Base-by-base conservation (phyloP, 176 grass and related monocot species). In the Elaeis guineensis region DNA sequence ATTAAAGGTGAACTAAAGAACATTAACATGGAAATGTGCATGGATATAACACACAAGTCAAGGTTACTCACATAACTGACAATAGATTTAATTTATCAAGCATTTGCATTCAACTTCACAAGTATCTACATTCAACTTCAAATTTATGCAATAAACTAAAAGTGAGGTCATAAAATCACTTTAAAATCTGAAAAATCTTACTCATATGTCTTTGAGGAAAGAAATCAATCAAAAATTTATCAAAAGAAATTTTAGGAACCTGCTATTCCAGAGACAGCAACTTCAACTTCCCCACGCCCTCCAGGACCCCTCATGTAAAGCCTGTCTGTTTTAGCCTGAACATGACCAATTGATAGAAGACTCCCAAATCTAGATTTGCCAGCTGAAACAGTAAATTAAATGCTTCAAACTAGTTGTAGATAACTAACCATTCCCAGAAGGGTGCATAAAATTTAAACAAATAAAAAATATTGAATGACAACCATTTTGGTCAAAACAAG, bases 261-360 rank as follows among this genome's bases (percentile, higher is more conserved):
- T 85, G 79, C 78, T 62, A 97, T 78, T 63, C 93, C 73, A 39
- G 87, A 97, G 76, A 97, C 87, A 80, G 81, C 87, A 57, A 97
- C 93, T 90, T 97, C 93, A 79, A 97, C 87, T 75, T 97, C 84
- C 17, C 93, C 93, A n/a, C 87, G 87, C 9, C 84, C 87, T 78
- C 86, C 87, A 57, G 92, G 92, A 17, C 92, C 92, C 61, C 76
- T 81, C 93, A 97, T 97, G 65, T 78, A 89, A 74, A 97, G 75
- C 72, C 67, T 97, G 66, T 91, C 87, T 16, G 58, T 80, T 72
- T 89, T 97, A 17, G 66, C 72, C 17, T 80, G 70, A 25, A 71
- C 75, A 68, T 79, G 75, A 16, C 87, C 81, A 58, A 85, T 77
- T 79, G 91, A 90, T 49, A 96, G 69, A 51, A 97, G 75, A 30